These are phyloP conservation scores for Moringa oleifera DNA, from an alignment of 345 rosid species.

Conservation along the genomic window DNA sequence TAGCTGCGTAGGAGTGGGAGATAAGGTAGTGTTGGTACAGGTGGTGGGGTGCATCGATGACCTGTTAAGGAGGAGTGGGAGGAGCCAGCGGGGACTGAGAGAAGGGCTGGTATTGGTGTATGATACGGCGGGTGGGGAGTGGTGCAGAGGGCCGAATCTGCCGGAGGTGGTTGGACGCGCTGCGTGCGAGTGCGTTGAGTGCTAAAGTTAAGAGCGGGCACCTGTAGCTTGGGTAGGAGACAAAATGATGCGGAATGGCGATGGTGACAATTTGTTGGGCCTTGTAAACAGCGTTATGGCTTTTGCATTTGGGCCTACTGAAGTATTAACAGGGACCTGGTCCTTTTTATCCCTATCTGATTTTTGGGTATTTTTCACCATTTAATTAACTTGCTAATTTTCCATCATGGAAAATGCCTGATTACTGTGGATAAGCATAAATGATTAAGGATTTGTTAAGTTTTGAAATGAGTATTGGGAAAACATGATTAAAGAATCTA, in stretches of 20 bases:
- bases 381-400: too few species aligned
- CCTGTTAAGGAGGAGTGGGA: constrained; percentile 66
- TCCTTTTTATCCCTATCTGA: too few species aligned
- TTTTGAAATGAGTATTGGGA: too few species aligned
- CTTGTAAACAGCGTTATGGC: too few species aligned
- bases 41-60: constrained; percentile 80
- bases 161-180: constrained; percentile 83
- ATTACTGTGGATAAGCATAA: too few species aligned
- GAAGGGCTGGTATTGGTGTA: constrained; percentile 67
- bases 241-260: background rate
- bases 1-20: constrained; percentile 61
- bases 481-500: too few species aligned
- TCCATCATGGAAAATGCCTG: too few species aligned
- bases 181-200: constrained; percentile 65
- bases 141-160: constrained; percentile 71
- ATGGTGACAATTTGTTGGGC: too few species aligned
- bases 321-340: too few species aligned
- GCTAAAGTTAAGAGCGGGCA: constrained; percentile 11
- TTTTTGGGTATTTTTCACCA: too few species aligned
- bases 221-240: background rate
- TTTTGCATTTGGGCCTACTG: too few species aligned
- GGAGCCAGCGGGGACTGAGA: constrained; percentile 49
- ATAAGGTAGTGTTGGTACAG: constrained; percentile 68
- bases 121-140: constrained; percentile 47
- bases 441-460: too few species aligned